A percentile compares a stretch with the other conserved stretches of the same genome.
These are phyloP conservation scores for Cordyceps tenuipes DNA, from an alignment of 2,329 filamentous ascomycete species.

Conservation along the genomic window DNA sequence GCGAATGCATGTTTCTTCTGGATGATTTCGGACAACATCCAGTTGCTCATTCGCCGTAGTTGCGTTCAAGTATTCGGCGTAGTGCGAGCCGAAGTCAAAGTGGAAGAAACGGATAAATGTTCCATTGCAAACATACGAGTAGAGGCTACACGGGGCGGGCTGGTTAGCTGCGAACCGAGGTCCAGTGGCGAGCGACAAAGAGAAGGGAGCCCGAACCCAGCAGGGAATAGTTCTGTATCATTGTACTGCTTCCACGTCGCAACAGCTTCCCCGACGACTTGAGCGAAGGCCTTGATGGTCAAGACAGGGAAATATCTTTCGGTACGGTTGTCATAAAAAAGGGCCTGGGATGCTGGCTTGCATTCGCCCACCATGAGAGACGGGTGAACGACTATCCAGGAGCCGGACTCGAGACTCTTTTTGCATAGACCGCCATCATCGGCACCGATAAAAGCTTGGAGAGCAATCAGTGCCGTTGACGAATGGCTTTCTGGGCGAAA, in stretches of 20 bases:
- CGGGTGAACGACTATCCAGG: no score
- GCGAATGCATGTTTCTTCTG: constrained; percentile 3
- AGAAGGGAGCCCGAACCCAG: not conserved
- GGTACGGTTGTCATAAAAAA: not conserved
- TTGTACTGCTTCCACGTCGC: not conserved
- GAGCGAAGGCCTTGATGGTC: not conserved
- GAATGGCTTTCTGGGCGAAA: no score
- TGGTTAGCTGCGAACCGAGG: not conserved
- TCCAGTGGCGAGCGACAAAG: not conserved
- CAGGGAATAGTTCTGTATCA: not conserved
- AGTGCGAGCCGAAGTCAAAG: not conserved
- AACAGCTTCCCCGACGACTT: not conserved
- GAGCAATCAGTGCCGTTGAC: no score
- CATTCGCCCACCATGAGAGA: no score
- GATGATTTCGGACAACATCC: not conserved
- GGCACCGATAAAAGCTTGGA: no score
- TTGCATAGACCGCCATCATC: no score
- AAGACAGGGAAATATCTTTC: not conserved
- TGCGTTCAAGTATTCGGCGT: not conserved
- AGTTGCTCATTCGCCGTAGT: not conserved
- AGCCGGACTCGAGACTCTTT: no score
- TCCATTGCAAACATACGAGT: no score
- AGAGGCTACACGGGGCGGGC: no score
- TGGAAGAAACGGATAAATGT: no score
- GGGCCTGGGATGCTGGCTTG: not conserved